Evolutionary conservation across 2,329 filamentous ascomycete species (phyloP), one percentile per base, ranked within the genome.

Genomic region (Colletotrichum falcatum): DNA sequence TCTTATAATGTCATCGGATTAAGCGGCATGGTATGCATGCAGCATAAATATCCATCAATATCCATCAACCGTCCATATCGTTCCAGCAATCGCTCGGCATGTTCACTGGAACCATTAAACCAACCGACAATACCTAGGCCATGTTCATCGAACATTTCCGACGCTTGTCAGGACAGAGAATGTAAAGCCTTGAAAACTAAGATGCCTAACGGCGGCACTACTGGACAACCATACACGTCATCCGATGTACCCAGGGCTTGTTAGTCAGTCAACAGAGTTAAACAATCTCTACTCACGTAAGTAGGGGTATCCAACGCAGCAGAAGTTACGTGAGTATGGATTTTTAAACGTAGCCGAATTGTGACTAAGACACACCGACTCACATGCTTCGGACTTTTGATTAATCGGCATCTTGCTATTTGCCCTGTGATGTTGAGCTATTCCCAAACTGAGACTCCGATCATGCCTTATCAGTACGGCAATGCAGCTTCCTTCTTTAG

Each of bases 1-100:
- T 61, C n/a, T 70, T 55, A 70, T 66, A 70, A 70, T 63, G 49
- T 42, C 39, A 66, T 70, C 49, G 56, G 55, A 65, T 61, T 49
- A 61, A 61, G 66, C 66, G 44, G 54, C 16, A 39, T 5, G 51
- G 48, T 28, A 51, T 5, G 51, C 35, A 35, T 46, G 42, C 56
- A 49, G 55, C 37, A 26, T 33, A 39, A 14, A 46, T 14, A 33
- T 66, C 67, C 35, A 30, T 53, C 39, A 42, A 3, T 26, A n/a
- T n/a, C n/a, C n/a, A 33, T 7, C 30, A 33, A 33, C 7, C 11
- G 23, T 61, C 44, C 63, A 56, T 26, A 7, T 60, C 51, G 53
- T 61, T 51, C 8, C 56, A 51, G 67, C 54, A 0, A 16, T 16
- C 49, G 20, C 56, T 51, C 39, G n/a, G 62, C 49, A 60, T 7